Conservation (phyloP, 345 rosid genomes). For the Citrus sinensis region DNA sequence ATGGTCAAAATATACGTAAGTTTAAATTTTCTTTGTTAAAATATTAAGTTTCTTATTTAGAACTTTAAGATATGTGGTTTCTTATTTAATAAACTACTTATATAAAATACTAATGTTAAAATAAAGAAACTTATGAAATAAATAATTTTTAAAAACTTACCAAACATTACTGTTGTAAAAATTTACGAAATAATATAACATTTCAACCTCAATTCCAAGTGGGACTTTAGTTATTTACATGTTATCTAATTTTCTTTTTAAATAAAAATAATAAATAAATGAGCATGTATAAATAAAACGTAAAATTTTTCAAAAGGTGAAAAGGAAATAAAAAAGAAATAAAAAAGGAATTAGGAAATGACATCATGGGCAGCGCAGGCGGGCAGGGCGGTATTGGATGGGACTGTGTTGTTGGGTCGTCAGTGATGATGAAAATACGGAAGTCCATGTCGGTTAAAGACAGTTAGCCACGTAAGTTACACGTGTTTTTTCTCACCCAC, state of each 20-base stretch:
- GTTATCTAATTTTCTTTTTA: too few species aligned
- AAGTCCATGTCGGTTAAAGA: slow-evolving; percentile 36
- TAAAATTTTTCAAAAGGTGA: not conserved
- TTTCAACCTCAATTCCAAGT: too few species aligned
- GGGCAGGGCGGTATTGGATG: not conserved
- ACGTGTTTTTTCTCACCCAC: slow-evolving; percentile 31
- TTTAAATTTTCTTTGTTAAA: too few species aligned
- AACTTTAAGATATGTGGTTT: too few species aligned
- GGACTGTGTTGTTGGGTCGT: not conserved
- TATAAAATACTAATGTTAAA: too few species aligned
- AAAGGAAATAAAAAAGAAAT: not conserved
- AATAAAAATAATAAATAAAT: too few species aligned
- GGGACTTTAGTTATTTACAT: too few species aligned
- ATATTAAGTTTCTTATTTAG: too few species aligned
- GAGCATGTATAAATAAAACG: not conserved
- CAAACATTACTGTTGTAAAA: fast-evolving
- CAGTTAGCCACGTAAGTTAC: slow-evolving; percentile 40
- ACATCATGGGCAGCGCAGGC: not conserved
- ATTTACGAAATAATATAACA: too few species aligned
- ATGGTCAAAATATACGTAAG: too few species aligned
- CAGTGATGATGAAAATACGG: not conserved
- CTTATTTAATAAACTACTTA: too few species aligned
- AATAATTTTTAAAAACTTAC: fast-evolving
- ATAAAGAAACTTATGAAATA: too few species aligned
- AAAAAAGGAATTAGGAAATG: not conserved